Evolutionary conservation across 139 green algal species (phyloP).

Genomic region (Yamagishiella unicocca): DNA sequence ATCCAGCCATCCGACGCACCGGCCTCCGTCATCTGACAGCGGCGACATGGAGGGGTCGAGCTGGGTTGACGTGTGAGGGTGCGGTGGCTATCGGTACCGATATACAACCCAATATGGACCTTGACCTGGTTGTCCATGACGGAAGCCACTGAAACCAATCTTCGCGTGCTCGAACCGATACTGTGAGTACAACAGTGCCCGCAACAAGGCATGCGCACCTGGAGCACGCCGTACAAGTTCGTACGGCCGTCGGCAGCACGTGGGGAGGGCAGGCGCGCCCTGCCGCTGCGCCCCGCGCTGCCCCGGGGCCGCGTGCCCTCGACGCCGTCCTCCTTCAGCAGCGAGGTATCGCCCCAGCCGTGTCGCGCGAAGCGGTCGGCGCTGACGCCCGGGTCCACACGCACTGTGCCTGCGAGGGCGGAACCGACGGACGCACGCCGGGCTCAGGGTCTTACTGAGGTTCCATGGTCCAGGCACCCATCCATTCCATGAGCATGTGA

Average conservation of each 20-base stretch:
- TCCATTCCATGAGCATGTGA: too few relatives aligned
- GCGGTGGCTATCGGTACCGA: too few relatives aligned
- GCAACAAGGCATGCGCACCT: conserved; percentile 16
- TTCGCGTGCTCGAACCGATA: too few relatives aligned
- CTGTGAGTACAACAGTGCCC: too few relatives aligned
- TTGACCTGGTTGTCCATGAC: too few relatives aligned
- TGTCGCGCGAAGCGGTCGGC: conserved; percentile 42
- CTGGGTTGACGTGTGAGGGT: too few relatives aligned
- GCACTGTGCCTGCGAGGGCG: conserved; percentile 6
- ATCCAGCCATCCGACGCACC: conserved; percentile 58
- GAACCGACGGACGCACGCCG: too few relatives aligned
- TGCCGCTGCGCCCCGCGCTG: neutral
- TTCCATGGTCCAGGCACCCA: too few relatives aligned
- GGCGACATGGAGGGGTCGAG: too few relatives aligned
- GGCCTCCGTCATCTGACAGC: conserved; percentile 37
- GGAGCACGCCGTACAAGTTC: conserved; percentile 52
- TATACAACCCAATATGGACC: too few relatives aligned
- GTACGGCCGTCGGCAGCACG: conserved; percentile 18
- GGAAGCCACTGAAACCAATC: too few relatives aligned
- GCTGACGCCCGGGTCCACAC: conserved; percentile 9
- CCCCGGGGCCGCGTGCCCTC: conserved; percentile 13
- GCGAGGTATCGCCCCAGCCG: conserved; percentile 58
- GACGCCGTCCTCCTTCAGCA: conserved; percentile 57
- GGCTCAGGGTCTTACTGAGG: too few relatives aligned
- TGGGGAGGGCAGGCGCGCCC: neutral